Base-by-base conservation (phyloP, 2,329 filamentous ascomycete genomes). In the Alternaria hordeiaustralica region DNA sequence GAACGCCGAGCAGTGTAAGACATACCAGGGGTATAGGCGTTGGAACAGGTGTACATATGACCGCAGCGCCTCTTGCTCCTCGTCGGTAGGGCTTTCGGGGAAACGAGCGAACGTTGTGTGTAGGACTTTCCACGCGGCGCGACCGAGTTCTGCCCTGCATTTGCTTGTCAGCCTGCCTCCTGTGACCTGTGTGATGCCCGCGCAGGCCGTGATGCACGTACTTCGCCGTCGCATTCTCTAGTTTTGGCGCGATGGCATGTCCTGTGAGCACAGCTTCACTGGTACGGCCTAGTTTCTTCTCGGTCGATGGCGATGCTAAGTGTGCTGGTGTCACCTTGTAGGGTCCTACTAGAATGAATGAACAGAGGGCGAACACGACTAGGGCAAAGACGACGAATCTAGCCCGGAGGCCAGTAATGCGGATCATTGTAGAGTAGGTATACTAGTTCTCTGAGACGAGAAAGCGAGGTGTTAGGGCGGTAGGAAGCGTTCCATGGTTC, bases 171-270 rank as follows among this genome's bases (percentile, higher is more conserved):
- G 73, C 65, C 63, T 58, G 59, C 20, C 60, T 43, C 49, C 25
- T 63, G 58, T 60, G 21, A 25, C 61, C 21, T 63, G 44, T 47
- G 41, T 28, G 53, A 63, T 58, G 64, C 55, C 53, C 46, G 43
- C 50, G 18, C 43, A 46, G 43, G 58, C 46, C 45, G 66, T 63
- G 62, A 58, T 61, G 55, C 33, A 76, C 78, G 41, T 78, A 80
- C 78, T 95, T 96, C 58, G 88, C 84, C 7, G 92, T 96, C 64
- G 90, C 92, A 80, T 96, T 96, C 75, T 92, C 92, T 57, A 96
- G 83, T 81, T 93, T 94, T 1, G 92, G 90, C 55, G 92, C 92
- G 73, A 94, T 95, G 4, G 89, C 90, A 59, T 88, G 88, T 60
- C 91, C 92, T 18, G 85, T 84, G 21, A 93, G 83, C 41, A 76